Conservation (phyloP, 108 stramenopile genomes). For the Cyclostephanos invisitatus region DNA sequence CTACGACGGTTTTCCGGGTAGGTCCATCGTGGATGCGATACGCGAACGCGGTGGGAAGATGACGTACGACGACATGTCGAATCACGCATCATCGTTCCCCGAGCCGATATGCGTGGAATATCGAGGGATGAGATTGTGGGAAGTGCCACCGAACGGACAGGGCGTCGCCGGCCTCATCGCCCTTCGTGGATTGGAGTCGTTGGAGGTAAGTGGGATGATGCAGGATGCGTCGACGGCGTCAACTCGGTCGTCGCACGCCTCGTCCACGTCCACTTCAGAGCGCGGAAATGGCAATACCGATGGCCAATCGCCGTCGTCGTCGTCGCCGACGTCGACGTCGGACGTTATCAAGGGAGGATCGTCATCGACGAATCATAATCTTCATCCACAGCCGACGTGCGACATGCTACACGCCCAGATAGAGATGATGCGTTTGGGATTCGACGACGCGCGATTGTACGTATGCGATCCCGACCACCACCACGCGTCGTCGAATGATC, state of each 20-base stretch:
- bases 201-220: conserved; percentile 45
- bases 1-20: conserved; percentile 81
- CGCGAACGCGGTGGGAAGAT: conserved; percentile 82
- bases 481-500: conserved; percentile 47
- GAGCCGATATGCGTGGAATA: conserved; percentile 81
- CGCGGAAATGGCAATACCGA: no score
- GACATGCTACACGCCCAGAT: conserved; percentile 75
- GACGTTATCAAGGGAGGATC: conserved; percentile 7
- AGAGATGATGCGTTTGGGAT: conserved; percentile 93
- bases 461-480: conserved; percentile 75
- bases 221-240: no score
- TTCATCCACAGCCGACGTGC: conserved; percentile 54
- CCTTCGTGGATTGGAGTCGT: conserved; percentile 69
- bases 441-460: conserved; percentile 78
- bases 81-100: conserved; percentile 72
- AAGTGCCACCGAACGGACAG: conserved; percentile 95
- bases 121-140: conserved; percentile 74
- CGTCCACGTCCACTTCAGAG: not conserved
- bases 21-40: conserved; percentile 81
- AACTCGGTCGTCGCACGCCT: not conserved
- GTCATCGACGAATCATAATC: conserved; percentile 20
- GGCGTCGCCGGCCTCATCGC: conserved; percentile 94
- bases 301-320: not conserved
- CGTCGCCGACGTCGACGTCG: not conserved
- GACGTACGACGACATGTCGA: conserved; percentile 80